Conservation (phyloP, 345 rosid genomes). For the Geranium rotundifolium region DNA sequence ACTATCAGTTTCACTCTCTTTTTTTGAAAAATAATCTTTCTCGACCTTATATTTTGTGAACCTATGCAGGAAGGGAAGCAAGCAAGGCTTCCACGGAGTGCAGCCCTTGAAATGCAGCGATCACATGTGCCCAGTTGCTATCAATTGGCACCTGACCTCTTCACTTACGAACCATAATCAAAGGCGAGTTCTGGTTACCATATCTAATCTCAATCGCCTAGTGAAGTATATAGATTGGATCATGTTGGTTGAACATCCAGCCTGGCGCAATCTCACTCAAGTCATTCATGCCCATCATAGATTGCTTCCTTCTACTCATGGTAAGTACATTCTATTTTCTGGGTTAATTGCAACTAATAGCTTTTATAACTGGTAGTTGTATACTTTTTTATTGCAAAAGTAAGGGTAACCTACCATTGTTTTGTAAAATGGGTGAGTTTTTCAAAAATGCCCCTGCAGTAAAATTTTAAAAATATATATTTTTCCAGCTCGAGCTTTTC, state of each 20-base stretch:
- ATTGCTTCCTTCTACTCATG: not conserved
- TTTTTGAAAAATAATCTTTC: not conserved
- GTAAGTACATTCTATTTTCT: not conserved
- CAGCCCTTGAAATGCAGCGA: not conserved
- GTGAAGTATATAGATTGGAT: conserved; percentile 7
- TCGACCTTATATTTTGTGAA: not conserved
- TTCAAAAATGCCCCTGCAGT: no score
- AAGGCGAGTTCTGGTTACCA: not conserved
- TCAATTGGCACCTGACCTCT: conserved; percentile 3
- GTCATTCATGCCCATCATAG: not conserved
- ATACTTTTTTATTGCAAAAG: no score
- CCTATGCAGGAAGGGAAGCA: not conserved
- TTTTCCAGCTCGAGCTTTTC: no score
- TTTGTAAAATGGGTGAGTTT: no score
- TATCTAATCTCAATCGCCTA: conserved; percentile 7
- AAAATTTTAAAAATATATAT: no score
- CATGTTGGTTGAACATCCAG: conserved; percentile 5
- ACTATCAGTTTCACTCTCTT: no score
- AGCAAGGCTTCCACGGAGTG: not conserved
- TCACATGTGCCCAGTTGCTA: conserved; percentile 9
- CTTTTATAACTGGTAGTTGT: not conserved
- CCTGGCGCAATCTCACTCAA: not conserved
- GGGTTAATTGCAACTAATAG: not conserved
- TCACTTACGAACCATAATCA: not conserved
- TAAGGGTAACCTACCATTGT: no score